Evolutionary conservation across 805 yeast species (phyloP), one percentile per base, ranked within the genome.

Genomic region (Priceomyces castillae): DNA sequence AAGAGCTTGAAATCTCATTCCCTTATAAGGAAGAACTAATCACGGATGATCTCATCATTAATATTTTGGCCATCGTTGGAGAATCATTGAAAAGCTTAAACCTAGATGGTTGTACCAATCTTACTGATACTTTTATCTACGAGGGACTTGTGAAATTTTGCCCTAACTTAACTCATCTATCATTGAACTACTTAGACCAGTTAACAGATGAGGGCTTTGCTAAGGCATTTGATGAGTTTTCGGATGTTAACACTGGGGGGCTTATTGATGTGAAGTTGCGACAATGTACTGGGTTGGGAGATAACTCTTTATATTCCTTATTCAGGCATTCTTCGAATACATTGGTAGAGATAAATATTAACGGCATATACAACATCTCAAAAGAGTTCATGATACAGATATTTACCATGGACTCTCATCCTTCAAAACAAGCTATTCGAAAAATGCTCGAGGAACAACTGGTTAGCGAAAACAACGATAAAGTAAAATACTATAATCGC

Each of bases 81-180:
- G 75, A 76, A 10, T 70, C 81, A 2, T 64, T 94, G 37, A 69
- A 69, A 34, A 58, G 74, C 1, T 67, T 94, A 23, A 71, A 71
- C 15, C 66, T 94, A 12, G 87, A 84, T 55, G 95, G 95, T 1
- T 88, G 96, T 53, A 59, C 80, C 0, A 81, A 71, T 1, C 63
- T 94, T 16, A 83, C 96, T 0, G 96, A 90, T 56, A 69, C 66
- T 1, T 74, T 82, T 44, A 48, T 77, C 17, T 56, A 67, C 2
- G 79, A 78, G 30, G 94, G 90, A 0, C 53, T 83, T 5, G 69
- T 74, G 37, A 77, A 78, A 17, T 82, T 80, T 56, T 78, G 87
- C 40, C 67, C 76, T 4, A 72, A 67, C 12, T 59, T 90, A 38
- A 76, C 82, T 30, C 69, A 68, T 15, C 57, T 92, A 9, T 81